Evolutionary conservation across 805 yeast genomes (phyloP).

Genomic region (Spathaspora gorwiae): DNA sequence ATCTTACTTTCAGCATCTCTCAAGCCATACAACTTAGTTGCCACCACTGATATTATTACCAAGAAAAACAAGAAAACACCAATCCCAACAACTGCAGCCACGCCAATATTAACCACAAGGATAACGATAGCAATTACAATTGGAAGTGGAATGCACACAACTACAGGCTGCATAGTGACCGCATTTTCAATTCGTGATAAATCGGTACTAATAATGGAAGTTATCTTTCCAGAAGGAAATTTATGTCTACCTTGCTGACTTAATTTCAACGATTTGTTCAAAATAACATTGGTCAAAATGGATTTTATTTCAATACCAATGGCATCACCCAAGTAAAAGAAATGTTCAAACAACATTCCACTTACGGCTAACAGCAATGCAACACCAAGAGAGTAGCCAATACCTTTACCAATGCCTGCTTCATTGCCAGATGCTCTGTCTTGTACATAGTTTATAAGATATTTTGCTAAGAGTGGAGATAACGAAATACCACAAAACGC

Average conservation of each 20-base stretch:
- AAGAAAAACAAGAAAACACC: constrained; percentile 43
- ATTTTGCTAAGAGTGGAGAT: constrained; percentile 23
- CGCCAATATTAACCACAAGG: constrained; percentile 62
- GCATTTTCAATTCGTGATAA: constrained; percentile 72
- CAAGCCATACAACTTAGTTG: constrained; percentile 46
- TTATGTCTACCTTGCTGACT: constrained; percentile 50
- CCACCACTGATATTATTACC: constrained; percentile 36
- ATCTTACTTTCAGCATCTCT: constrained; percentile 50
- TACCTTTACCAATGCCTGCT: constrained; percentile 18
- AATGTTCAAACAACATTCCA: constrained; percentile 44
- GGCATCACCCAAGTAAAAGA: constrained; percentile 51
- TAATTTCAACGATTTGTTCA: constrained; percentile 59
- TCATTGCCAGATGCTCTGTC: constrained; percentile 15
- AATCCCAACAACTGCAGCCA: constrained; percentile 63
- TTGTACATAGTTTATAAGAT: constrained; percentile 30
- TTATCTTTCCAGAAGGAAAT: constrained; percentile 62
- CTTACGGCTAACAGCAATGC: constrained; percentile 8
- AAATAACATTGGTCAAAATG: constrained; percentile 58
- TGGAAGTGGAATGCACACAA: constrained; percentile 57
- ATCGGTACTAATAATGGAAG: constrained; percentile 73
- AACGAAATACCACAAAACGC: constrained; percentile 5
- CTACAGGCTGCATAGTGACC: constrained; percentile 53
- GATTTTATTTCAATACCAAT: constrained; percentile 66
- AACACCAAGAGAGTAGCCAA: constrained; percentile 33
- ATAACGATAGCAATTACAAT: constrained; percentile 57